Conservation (phyloP, 768 basidiomycete genomes). For the Tulasnella sp. region DNA sequence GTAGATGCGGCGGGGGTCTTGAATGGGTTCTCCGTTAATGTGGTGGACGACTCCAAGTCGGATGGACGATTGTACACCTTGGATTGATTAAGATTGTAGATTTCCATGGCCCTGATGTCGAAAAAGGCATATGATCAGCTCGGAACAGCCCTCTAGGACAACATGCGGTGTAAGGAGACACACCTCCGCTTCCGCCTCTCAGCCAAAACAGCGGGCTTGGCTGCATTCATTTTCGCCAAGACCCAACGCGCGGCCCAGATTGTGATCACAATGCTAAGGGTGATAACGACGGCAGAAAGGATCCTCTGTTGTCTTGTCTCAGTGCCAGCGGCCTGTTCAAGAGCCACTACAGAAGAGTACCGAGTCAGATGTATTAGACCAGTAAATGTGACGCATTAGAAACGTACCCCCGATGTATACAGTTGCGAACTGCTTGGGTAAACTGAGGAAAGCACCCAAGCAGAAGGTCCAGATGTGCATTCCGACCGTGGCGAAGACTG, state of each 20-base stretch:
- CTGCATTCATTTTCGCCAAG: conserved; percentile 45
- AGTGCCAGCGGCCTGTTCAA: conserved; percentile 26
- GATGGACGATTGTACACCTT: neutral
- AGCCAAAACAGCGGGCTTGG: conserved; percentile 17
- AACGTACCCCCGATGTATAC: conserved; percentile 77
- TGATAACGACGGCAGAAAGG: conserved; percentile 60
- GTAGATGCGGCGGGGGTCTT: neutral
- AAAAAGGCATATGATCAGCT: neutral
- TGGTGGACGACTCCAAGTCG: neutral
- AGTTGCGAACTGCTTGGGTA: conserved; percentile 86
- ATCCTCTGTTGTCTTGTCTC: conserved; percentile 42
- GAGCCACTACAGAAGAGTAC: conserved; percentile 21
- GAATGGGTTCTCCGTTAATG: neutral
- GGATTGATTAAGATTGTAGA: neutral
- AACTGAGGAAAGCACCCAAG: conserved; percentile 66
- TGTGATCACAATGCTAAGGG: conserved; percentile 59
- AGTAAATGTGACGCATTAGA: conserved; percentile 8
- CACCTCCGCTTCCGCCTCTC: conserved; percentile 9
- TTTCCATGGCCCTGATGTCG: conserved; percentile 1
- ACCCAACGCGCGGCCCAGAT: conserved; percentile 78
- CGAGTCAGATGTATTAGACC: neutral
- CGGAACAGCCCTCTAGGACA: neutral
- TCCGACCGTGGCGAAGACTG: conserved; percentile 80
- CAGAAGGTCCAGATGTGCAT: conserved; percentile 71
- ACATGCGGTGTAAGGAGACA: neutral